Conservation (phyloP, 345 rosid species). For the Populus ilicifolia region DNA sequence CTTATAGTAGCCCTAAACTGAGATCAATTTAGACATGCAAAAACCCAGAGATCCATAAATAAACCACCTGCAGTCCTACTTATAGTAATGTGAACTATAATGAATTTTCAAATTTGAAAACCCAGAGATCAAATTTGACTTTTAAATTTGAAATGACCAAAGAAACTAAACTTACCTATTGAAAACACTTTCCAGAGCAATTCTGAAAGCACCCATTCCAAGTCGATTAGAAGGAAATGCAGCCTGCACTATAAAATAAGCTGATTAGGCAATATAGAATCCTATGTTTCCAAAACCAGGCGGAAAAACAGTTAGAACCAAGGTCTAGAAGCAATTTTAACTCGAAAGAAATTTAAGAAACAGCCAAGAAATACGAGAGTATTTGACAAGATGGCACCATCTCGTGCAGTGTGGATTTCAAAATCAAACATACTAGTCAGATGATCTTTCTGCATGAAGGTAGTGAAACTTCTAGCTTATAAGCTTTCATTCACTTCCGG, state of each 20-base stretch:
- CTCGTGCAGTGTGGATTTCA: not conserved
- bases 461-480: not conserved
- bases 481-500: not conserved
- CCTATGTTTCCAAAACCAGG: not conserved
- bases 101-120: not conserved
- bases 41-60: not conserved
- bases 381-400: not conserved
- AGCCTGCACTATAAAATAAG: constrained; percentile 25
- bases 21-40: not conserved
- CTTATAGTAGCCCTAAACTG: not conserved
- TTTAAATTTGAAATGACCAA: not conserved
- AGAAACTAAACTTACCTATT: constrained; percentile 31
- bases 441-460: not conserved
- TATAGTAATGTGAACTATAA: not conserved
- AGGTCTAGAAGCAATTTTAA: not conserved
- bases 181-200: constrained; percentile 43
- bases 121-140: too few species aligned
- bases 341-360: not conserved
- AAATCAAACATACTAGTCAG: not conserved
- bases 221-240: constrained; percentile 42
- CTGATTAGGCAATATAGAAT: constrained; percentile 1
- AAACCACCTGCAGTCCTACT: not conserved
- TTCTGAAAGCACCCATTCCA: constrained; percentile 52
- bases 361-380: not conserved
- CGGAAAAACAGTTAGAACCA: not conserved